These are phyloP conservation scores for Priceomyces haplophilus DNA, from an alignment of 805 yeast species.

Conservation along the genomic window DNA sequence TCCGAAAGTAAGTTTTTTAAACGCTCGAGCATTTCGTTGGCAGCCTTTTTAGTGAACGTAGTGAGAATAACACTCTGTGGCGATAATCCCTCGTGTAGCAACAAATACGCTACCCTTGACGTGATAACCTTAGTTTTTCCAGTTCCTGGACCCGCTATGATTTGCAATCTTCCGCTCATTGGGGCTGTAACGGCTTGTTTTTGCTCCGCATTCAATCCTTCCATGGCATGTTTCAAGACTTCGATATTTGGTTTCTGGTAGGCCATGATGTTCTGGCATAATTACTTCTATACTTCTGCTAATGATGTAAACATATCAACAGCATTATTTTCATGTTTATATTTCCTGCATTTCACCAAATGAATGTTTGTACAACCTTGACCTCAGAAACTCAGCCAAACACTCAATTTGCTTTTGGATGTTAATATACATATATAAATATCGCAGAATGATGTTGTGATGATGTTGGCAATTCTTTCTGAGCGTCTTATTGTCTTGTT, in stretches of 20 bases:
- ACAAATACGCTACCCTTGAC: constrained; percentile 69
- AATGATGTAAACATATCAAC: no score
- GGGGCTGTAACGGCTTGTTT: constrained; percentile 43
- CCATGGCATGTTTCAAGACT: constrained; percentile 4
- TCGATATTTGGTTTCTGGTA: neutral
- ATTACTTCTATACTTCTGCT: no score
- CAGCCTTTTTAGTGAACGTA: constrained; percentile 92
- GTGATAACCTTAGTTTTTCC: constrained; percentile 83
- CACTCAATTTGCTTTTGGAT: no score
- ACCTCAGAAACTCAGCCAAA: no score
- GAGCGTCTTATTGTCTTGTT: neutral
- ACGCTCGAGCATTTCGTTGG: constrained; percentile 76
- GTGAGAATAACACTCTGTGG: constrained; percentile 76
- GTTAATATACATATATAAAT: no score
- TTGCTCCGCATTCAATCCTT: constrained; percentile 40
- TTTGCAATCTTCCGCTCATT: constrained; percentile 39
- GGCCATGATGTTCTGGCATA: no score
- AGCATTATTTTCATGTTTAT: neutral
- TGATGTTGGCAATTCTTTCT: no score
- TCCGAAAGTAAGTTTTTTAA: constrained; percentile 35
- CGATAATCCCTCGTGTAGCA: constrained; percentile 47
- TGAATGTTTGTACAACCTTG: neutral
- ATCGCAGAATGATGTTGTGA: no score
- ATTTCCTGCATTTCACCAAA: constrained; percentile 1
- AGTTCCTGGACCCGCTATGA: constrained; percentile 62